Evolutionary conservation across 148 eudicot genomes (phyloP).

Genomic region (Spergularia bocconei): DNA sequence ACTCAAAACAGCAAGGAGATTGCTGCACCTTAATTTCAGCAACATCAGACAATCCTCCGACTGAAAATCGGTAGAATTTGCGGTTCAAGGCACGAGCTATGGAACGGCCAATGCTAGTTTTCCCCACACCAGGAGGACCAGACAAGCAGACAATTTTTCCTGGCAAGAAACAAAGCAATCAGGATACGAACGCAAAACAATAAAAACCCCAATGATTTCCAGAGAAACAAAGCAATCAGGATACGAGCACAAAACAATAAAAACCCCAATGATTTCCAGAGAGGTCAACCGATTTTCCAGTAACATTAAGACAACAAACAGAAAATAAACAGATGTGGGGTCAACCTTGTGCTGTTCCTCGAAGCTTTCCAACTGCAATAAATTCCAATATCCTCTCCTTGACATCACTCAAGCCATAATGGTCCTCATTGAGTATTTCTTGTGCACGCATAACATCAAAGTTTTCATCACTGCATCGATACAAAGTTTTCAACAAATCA

Average conservation of each 20-base stretch:
- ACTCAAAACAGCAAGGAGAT: background rate
- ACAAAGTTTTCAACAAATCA: background rate
- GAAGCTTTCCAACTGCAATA: conserved; percentile 94
- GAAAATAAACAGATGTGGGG: conserved; percentile 8
- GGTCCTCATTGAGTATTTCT: conserved; percentile 91
- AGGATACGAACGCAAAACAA: background rate
- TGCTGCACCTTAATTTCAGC: conserved; percentile 89
- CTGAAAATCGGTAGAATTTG: conserved; percentile 93
- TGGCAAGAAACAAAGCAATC: conserved; percentile 21
- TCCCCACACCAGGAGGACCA: conserved; percentile 99
- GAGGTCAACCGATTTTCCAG: background rate
- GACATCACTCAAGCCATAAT: conserved; percentile 93
- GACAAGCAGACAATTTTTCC: conserved; percentile 93
- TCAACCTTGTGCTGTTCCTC: conserved; percentile 94
- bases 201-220: background rate
- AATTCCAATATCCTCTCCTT: conserved; percentile 97
- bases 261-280: background rate
- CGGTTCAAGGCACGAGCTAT: conserved; percentile 98
- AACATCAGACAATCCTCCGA: conserved; percentile 98
- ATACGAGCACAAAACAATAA: background rate
- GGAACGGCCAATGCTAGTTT: conserved; percentile 98
- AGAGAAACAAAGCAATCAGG: background rate
- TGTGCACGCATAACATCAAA: conserved; percentile 87
- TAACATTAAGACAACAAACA: background rate
- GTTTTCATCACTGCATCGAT: conserved; percentile 81